These are phyloP conservation scores for Arctostaphylos glauca DNA, from an alignment of 148 eudicot species.

Conservation along the genomic window DNA sequence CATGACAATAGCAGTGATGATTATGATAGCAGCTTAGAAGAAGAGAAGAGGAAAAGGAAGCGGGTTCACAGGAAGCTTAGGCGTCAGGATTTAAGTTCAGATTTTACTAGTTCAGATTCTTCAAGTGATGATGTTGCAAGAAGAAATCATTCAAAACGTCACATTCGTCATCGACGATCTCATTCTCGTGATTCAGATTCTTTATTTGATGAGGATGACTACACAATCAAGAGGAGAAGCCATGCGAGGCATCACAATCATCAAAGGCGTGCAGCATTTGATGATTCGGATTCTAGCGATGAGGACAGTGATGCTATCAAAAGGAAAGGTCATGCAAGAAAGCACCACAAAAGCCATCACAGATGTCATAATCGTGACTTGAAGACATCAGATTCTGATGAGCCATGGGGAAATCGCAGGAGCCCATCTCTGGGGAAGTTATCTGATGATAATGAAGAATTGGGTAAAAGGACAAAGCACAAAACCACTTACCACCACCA, in stretches of 20 bases:
- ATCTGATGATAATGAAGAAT: slow-evolving; percentile 41
- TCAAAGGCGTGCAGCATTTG: slow-evolving; percentile 15
- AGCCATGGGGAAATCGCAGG: slow-evolving; percentile 22
- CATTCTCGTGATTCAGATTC: slow-evolving; percentile 37
- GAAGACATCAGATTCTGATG: slow-evolving; percentile 42
- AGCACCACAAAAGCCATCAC: slow-evolving; percentile 40
- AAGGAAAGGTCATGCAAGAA: slow-evolving; percentile 28
- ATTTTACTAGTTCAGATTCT: slow-evolving; percentile 34
- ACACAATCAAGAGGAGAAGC: slow-evolving; percentile 19
- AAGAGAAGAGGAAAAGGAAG: slow-evolving; percentile 42
- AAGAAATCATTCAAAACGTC: slow-evolving; percentile 38
- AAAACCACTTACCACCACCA: slow-evolving; percentile 29
- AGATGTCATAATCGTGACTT: slow-evolving; percentile 36
- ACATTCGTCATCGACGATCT: slow-evolving; percentile 33
- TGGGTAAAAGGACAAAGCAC: slow-evolving; percentile 26
- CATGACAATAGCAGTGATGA: slow-evolving; percentile 45
- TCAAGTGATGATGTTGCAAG: slow-evolving; percentile 37
- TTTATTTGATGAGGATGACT: slow-evolving; percentile 35
- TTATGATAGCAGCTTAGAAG: slow-evolving; percentile 49
- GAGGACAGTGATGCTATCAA: slow-evolving; percentile 28
- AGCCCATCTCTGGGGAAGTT: slow-evolving; percentile 35
- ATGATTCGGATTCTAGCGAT: slow-evolving; percentile 32
- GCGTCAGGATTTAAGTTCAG: slow-evolving; percentile 30
- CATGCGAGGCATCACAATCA: slow-evolving; percentile 35
- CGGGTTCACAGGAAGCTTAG: slow-evolving; percentile 42